These are phyloP conservation scores for Chlorella sp. DNA, from an alignment of 139 green algal species.

Conservation along the genomic window DNA sequence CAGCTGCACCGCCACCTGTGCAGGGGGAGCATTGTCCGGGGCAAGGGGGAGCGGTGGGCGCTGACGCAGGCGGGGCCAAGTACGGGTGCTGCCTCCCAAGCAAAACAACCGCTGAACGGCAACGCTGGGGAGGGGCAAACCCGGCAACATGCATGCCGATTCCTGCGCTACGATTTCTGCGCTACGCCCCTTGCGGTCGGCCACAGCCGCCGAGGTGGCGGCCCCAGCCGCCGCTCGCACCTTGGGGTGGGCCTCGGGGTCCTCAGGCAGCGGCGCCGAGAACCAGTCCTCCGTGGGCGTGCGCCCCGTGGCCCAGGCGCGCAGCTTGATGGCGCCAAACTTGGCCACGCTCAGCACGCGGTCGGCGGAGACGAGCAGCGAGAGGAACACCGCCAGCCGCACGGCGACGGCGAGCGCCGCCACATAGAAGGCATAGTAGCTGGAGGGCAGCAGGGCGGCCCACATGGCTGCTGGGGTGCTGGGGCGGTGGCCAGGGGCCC, in stretches of 20 bases:
- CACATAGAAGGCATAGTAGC: slow-evolving; percentile 56
- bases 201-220: neutral
- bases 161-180: neutral
- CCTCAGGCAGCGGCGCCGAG: slow-evolving; percentile 45
- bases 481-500: no score
- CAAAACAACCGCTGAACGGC: no score
- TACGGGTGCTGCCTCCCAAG: no score
- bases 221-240: slow-evolving; percentile 6
- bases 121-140: no score
- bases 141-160: no score
- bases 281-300: slow-evolving; percentile 51
- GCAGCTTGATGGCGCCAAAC: slow-evolving; percentile 27
- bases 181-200: neutral
- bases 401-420: slow-evolving; percentile 47
- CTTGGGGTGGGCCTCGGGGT: slow-evolving; percentile 26
- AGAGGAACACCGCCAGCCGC: slow-evolving; percentile 47
- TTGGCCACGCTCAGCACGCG: slow-evolving; percentile 58
- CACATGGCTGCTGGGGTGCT: neutral
- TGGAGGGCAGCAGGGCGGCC: neutral
- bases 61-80: no score
- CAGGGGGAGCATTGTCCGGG: neutral
- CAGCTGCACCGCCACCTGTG: slow-evolving; percentile 92
- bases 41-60: neutral
- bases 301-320: slow-evolving; percentile 41
- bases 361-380: slow-evolving; percentile 54